Conservation (phyloP, 305 asterid species). For the Coffea humblotiana region DNA sequence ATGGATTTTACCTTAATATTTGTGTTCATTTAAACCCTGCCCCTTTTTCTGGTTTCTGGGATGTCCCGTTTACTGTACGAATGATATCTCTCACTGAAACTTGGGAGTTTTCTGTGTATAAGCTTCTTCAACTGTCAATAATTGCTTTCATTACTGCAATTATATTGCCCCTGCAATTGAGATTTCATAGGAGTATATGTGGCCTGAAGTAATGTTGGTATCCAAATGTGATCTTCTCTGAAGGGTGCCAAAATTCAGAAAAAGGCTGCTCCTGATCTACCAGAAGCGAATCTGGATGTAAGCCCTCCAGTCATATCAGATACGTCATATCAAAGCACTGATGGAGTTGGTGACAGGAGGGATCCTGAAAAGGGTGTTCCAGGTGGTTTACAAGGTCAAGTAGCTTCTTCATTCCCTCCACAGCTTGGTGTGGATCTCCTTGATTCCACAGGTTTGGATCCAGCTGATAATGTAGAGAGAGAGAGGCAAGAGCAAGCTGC, state of each 20-base stretch:
- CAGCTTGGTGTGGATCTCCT: slow-evolving; percentile 41
- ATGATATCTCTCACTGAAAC: not conserved
- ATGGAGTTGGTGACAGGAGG: slow-evolving; percentile 39
- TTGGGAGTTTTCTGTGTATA: not conserved
- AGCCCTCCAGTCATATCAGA: slow-evolving; percentile 47
- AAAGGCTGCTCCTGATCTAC: slow-evolving; percentile 37
- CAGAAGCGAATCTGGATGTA: slow-evolving; percentile 42
- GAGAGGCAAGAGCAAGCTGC: slow-evolving; percentile 71
- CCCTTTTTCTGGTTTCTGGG: not conserved
- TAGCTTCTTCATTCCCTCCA: slow-evolving; percentile 37
- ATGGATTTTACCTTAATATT: not conserved
- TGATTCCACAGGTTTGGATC: slow-evolving; percentile 23
- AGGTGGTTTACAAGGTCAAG: slow-evolving; percentile 40
- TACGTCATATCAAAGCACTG: slow-evolving; percentile 40
- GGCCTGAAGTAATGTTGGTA: slow-evolving; percentile 23
- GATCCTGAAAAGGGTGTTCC: slow-evolving; percentile 52
- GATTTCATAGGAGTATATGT: not conserved
- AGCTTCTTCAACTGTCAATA: not conserved
- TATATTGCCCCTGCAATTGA: not conserved
- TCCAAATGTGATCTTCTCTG: slow-evolving; percentile 25
- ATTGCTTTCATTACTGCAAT: not conserved
- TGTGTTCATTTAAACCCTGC: not conserved
- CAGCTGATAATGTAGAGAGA: slow-evolving; percentile 51
- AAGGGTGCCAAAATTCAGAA: slow-evolving; percentile 61
- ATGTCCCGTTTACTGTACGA: not conserved